Conservation (phyloP, 1,284 basidiomycete species). For the Moniliella sp. region DNA sequence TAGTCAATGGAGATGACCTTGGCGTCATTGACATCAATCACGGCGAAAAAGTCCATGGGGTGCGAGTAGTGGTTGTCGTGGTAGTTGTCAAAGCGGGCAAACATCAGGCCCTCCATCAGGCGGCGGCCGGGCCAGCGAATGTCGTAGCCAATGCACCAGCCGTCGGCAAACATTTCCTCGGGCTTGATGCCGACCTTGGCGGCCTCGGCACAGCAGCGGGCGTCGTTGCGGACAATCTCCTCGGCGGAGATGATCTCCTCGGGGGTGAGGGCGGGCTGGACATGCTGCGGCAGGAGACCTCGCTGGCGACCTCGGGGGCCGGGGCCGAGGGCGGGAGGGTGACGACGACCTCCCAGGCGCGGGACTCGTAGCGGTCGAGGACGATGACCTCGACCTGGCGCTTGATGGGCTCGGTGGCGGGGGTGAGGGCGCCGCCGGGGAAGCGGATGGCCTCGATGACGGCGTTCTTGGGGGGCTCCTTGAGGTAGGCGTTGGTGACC, state of each 20-base stretch:
- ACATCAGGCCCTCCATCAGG: slow-evolving; percentile 12
- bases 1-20: slow-evolving; percentile 14
- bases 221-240: slow-evolving; percentile 46
- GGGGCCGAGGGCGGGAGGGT: slow-evolving; percentile 15
- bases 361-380: slow-evolving; percentile 41
- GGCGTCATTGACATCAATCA: slow-evolving; percentile 8
- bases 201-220: slow-evolving; percentile 47
- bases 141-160: slow-evolving; percentile 16
- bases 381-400: slow-evolving; percentile 42
- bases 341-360: slow-evolving; percentile 41
- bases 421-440: slow-evolving; percentile 4
- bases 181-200: slow-evolving; percentile 54
- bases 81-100: slow-evolving; percentile 10
- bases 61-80: slow-evolving; percentile 16
- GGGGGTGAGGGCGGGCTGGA: slow-evolving; percentile 55
- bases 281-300: slow-evolving; percentile 47
- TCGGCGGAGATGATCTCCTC: slow-evolving; percentile 54
- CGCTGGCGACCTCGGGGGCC: slow-evolving; percentile 27
- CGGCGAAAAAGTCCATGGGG: slow-evolving; percentile 30
- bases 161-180: slow-evolving; percentile 52
- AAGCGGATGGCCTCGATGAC: slow-evolving; percentile 6
- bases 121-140: slow-evolving; percentile 10
- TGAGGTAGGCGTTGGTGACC: too few relatives aligned
- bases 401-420: slow-evolving; percentile 1
- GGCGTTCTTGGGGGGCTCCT: slow-evolving; percentile 5